Evolutionary conservation across 2,329 filamentous ascomycete species (phyloP).

Genomic region (Colletotrichum gigasporum): DNA sequence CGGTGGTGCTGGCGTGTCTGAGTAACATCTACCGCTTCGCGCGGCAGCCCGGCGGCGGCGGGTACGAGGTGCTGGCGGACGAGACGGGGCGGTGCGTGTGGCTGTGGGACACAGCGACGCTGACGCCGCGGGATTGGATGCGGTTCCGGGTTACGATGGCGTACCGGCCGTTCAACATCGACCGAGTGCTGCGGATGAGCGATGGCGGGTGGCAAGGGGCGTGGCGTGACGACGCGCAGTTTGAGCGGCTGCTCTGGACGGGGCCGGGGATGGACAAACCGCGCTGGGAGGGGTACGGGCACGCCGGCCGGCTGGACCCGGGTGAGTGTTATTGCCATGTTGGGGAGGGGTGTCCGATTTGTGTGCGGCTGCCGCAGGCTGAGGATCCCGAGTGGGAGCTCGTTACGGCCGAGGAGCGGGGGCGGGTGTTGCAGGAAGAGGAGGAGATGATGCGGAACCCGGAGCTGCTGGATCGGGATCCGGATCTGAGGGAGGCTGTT

Average conservation of each 20-base stretch:
- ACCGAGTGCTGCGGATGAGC: conserved; percentile 4
- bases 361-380: background rate
- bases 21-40: background rate
- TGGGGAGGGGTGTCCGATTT: conserved; percentile 3
- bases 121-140: conserved; percentile 1
- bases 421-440: too few relatives aligned
- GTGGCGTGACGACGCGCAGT: conserved; percentile 11
- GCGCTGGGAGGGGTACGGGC: conserved; percentile 15
- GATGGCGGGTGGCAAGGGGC: background rate
- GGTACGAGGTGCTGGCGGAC: background rate
- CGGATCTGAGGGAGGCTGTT: too few relatives aligned
- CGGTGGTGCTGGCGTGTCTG: background rate
- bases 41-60: too few relatives aligned
- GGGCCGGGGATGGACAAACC: background rate
- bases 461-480: background rate
- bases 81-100: background rate
- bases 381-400: conserved; percentile 12
- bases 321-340: conserved; percentile 14
- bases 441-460: background rate
- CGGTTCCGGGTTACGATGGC: background rate
- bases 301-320: background rate
- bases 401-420: background rate
- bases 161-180: background rate
- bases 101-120: background rate
- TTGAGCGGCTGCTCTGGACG: conserved; percentile 4